Evolutionary conservation across 352 stramenopile genomes (phyloP), one percentile per base, ranked within the genome.

Genomic region (Phytophthora kernoviae): DNA sequence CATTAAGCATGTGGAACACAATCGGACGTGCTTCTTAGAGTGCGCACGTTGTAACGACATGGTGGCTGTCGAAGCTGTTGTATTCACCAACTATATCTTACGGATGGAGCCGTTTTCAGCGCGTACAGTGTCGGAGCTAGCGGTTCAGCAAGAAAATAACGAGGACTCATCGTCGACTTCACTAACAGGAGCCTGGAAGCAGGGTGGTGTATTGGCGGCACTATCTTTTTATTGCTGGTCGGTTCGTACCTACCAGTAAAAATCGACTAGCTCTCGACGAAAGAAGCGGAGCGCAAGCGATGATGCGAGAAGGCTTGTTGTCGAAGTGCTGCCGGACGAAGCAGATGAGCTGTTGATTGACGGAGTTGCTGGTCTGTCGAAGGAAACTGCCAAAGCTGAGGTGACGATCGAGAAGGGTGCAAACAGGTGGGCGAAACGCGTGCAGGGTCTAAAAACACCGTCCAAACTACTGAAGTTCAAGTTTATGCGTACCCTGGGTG

Each of bases 381-480:
- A 60, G 33, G 44, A 68, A 22, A 48, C 60, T 9, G 53, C 41
- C 5, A 67, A 68, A 22, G 48, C 33, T n/a, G 63, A 68, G n/a
- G 58, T 82, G 2, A 61, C 55, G 0, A 52, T 77, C 36, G 64
- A 47, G 9, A 77, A 79, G 14, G 82, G 81, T 1, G 52, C 62
- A 0, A 45, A 56, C 30, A 70, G 81, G 8, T 93, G 81, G 81
- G 36, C 60, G 5, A 88, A 90, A 34, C 83, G 83, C 8, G 41
- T 93, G 14, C 37, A 62, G 15, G 52, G 63, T 20, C 63, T 91
- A 9, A 44, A 72, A 9, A 20, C 75, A 11, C 74, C 79, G 17
- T 94, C 81, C 15, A 80, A 83, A 42, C 62, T 94, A 42, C 68
- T 87, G 4, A 80, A 76, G 49, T 93, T 80, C 52, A 62, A 61